These are phyloP conservation scores for Ascochyta rabiei DNA, from an alignment of 2,329 filamentous ascomycete genomes.

Conservation along the genomic window DNA sequence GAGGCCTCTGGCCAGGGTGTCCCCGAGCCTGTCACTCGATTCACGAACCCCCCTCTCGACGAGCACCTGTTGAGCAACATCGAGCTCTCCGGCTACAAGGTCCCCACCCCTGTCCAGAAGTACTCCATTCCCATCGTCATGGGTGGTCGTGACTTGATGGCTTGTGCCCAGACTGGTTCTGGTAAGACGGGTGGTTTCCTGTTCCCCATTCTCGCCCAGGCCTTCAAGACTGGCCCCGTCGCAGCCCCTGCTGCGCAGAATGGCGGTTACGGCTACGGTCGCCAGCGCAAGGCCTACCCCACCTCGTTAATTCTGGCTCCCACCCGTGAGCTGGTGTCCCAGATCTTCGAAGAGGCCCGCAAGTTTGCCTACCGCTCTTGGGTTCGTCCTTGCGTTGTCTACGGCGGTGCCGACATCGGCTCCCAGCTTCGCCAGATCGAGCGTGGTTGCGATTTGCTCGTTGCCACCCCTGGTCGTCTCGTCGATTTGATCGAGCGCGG, in stretches of 20 bases:
- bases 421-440: conserved; percentile 98
- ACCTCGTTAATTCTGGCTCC: conserved; percentile 95
- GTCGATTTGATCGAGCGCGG: conserved; percentile 98
- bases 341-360: conserved; percentile 96
- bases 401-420: conserved; percentile 98
- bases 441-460: conserved; percentile 93
- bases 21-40: conserved; percentile 86
- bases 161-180: conserved; percentile 98
- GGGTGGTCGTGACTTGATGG: conserved; percentile 97
- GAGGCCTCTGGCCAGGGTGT: conserved; percentile 94
- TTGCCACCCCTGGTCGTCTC: conserved; percentile 95
- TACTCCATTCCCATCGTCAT: conserved; percentile 99
- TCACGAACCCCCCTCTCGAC: conserved; percentile 94
- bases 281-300: conserved; percentile 96
- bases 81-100: conserved; percentile 89
- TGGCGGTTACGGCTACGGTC: conserved; percentile 73
- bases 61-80: conserved; percentile 94
- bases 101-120: conserved; percentile 97
- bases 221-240: conserved; percentile 87
- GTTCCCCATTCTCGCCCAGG: conserved; percentile 98
- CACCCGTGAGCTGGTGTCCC: conserved; percentile 96
- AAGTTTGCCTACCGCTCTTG: conserved; percentile 99
- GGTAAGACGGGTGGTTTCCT: conserved; percentile 99
- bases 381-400: conserved; percentile 98
- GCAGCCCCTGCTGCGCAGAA: conserved; percentile 66